These are phyloP conservation scores for Coemansia nantahalensis DNA, from an alignment of 192 early-diverging fungal genomes.

Conservation along the genomic window DNA sequence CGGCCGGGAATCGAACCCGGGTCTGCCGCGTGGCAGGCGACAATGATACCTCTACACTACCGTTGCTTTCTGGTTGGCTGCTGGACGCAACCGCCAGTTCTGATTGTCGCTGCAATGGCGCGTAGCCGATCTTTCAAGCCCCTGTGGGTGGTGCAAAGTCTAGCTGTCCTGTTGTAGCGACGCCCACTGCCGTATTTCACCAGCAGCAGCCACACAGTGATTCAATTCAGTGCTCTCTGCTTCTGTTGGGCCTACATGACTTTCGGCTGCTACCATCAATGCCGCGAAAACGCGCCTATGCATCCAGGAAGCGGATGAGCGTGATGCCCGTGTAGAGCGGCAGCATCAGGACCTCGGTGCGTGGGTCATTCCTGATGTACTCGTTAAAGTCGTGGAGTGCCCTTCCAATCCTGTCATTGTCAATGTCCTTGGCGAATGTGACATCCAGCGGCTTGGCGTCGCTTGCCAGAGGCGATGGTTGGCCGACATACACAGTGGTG, in stretches of 20 bases:
- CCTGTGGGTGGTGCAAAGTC: too few relatives aligned
- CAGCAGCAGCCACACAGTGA: too few relatives aligned
- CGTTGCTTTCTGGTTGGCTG: too few relatives aligned
- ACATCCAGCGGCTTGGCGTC: slow-evolving; percentile 14
- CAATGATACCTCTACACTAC: slow-evolving; percentile 67
- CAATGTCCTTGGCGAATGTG: not conserved
- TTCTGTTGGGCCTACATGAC: too few relatives aligned
- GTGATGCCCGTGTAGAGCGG: slow-evolving; percentile 55
- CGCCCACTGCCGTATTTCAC: too few relatives aligned
- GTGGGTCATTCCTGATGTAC: slow-evolving; percentile 58
- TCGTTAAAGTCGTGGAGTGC: slow-evolving; percentile 60
- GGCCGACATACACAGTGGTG: slow-evolving; percentile 18
- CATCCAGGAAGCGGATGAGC: slow-evolving; percentile 13
- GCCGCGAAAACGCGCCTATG: not conserved
- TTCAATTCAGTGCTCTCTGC: too few relatives aligned
- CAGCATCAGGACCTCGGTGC: slow-evolving; percentile 58
- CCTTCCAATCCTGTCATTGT: not conserved
- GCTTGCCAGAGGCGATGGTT: slow-evolving; percentile 9
- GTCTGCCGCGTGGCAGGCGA: slow-evolving; percentile 75
- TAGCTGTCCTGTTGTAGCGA: too few relatives aligned
- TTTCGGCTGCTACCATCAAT: too few relatives aligned
- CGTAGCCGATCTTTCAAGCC: too few relatives aligned
- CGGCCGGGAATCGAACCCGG: slow-evolving; percentile 77
- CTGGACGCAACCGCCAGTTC: too few relatives aligned
- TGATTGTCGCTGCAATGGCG: too few relatives aligned